Evolutionary conservation across 1,284 basidiomycete species (phyloP), one percentile per base, ranked within the genome.

Genomic region (Trichosporon asahii): DNA sequence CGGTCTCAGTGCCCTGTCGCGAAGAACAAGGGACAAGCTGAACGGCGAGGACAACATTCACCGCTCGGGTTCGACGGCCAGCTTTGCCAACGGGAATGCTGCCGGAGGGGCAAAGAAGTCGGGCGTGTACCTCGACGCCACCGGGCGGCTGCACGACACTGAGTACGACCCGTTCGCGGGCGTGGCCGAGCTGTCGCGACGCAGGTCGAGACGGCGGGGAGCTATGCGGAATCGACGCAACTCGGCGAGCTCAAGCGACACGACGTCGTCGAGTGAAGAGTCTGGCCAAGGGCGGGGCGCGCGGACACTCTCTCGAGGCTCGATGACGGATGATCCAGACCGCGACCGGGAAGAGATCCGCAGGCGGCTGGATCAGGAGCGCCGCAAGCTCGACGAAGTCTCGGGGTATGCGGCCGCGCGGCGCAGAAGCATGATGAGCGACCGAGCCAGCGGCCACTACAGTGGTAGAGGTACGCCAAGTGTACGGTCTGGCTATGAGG

Each of bases 101-200:
- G 44, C 23, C 25, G 37, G 44, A n/a, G 60, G 27, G 18, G 57
- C 29, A 12, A 61, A 61, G 27, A 61, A 61, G 57, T 29, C 55
- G 12, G 80, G 81, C 18, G 77, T 83, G 7, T 84, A 83, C 66
- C 69, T 82, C 57, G 83, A 83, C 72, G 72, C 79, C 37, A 76
- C 75, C 35, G 82, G 82, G 0, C 76, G 78, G 68, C 68, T 82
- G 6, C 83, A 84, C 70, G 83, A 84, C 75, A 81, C 79, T 49
- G 83, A 84, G 66, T 84, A 77, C 71, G 83, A 84, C 69, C 83
- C 83, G 2, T 84, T 84, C 68, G 79, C 76, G 8, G 78, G 78
- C 35, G 79, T 84, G 0, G 73, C 81, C 1, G 77, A 77, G 31
- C 74, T 83, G 68, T 77, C 79, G 11, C 65, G 80, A 44, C 75